Evolutionary conservation across 2,329 filamentous ascomycete species (phyloP).

Genomic region (Dothistroma septosporum): DNA sequence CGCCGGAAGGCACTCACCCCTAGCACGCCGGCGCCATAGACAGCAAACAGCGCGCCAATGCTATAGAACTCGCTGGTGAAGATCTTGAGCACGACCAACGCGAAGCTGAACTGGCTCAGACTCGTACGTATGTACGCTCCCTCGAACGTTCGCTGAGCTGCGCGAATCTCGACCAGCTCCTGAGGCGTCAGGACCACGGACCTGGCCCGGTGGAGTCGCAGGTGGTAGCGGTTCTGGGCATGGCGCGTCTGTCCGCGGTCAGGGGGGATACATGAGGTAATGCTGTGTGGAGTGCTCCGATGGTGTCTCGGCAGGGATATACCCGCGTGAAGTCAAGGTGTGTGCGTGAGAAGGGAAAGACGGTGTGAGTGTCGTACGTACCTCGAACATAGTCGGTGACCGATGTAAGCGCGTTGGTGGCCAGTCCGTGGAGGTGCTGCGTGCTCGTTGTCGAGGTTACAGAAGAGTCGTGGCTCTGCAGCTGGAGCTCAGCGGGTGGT

Average conservation of each 20-base stretch:
- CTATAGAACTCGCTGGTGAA: slow-evolving; percentile 96
- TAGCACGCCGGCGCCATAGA: slow-evolving; percentile 82
- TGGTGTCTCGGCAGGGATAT: slow-evolving; percentile 2
- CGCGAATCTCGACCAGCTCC: slow-evolving; percentile 90
- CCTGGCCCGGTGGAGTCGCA: slow-evolving; percentile 77
- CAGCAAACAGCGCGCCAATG: slow-evolving; percentile 81
- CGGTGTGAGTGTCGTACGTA: not conserved
- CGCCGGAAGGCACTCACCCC: slow-evolving; percentile 79
- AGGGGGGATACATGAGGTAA: not conserved
- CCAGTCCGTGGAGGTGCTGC: not conserved
- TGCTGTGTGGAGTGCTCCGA: not conserved
- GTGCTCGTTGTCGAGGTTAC: not conserved
- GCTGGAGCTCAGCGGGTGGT: not conserved
- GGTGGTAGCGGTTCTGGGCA: slow-evolving; percentile 68
- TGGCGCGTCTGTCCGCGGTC: slow-evolving; percentile 46
- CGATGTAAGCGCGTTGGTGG: not conserved
- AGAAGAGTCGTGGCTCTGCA: not conserved
- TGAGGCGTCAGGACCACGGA: slow-evolving; percentile 75
- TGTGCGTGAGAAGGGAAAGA: not conserved
- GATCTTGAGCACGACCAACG: slow-evolving; percentile 90
- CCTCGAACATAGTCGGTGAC: slow-evolving; percentile 9
- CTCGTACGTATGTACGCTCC: slow-evolving; percentile 95
- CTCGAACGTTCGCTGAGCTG: slow-evolving; percentile 93
- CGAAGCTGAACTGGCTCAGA: slow-evolving; percentile 90
- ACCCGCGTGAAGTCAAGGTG: not conserved